phyloP scores from a whole-genome alignment of 306 rosid species.

The Bauhinia variegata region DNA sequence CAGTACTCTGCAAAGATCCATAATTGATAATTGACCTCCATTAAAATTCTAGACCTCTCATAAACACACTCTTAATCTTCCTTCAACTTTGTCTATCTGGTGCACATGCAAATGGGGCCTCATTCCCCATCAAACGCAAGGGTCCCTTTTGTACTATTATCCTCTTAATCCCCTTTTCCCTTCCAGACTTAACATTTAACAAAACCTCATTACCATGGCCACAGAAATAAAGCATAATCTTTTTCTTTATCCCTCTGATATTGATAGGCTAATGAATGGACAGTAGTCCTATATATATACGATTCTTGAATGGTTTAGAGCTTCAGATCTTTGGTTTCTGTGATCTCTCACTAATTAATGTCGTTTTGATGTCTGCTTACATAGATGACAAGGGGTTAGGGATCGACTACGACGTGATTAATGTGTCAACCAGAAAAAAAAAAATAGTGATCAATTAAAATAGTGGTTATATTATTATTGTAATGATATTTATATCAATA shows the following conservation, averaged over 20 bases:
- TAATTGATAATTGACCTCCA: constrained; percentile 29
- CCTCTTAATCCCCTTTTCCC: constrained; percentile 38
- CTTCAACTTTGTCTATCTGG: constrained; percentile 40
- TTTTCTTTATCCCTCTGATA: constrained; percentile 29
- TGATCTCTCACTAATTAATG: constrained; percentile 32
- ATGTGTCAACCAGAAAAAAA: constrained; percentile 15
- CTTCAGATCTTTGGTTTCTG: constrained; percentile 22
- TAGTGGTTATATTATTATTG: too few species aligned
- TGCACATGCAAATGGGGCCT: constrained; percentile 52
- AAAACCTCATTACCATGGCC: constrained; percentile 42
- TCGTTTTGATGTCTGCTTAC: constrained; percentile 24
- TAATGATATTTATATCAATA: neutral
- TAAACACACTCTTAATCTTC: constrained; percentile 36
- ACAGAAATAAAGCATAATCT: constrained; percentile 31
- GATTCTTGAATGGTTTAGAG: constrained; percentile 12
- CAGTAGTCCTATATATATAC: neutral
- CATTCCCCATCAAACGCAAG: constrained; percentile 32
- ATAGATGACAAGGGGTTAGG: constrained; percentile 27
- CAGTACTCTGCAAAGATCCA: too few species aligned
- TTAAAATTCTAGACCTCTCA: constrained; percentile 9
- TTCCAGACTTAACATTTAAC: constrained; percentile 39
- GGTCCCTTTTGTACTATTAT: constrained; percentile 35
- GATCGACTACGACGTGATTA: neutral
- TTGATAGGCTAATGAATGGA: constrained; percentile 19
- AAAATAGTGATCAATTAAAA: neutral